A percentile compares a stretch with the other conserved stretches of the same genome.
Evolutionary conservation across 1,284 basidiomycete genomes (phyloP).

Genomic region (Ganoderma multipileum): DNA sequence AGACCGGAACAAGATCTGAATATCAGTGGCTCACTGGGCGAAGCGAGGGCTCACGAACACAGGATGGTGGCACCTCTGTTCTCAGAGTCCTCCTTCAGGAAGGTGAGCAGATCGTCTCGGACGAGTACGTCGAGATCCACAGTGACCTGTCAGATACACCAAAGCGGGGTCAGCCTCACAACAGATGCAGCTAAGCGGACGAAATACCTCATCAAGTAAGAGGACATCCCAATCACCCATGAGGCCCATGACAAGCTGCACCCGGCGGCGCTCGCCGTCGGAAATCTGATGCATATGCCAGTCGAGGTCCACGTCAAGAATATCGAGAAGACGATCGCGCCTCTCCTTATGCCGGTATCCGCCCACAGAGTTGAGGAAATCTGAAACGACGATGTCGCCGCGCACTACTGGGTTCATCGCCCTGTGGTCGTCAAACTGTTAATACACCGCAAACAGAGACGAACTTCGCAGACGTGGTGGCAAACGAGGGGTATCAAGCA

Average conservation of each 20-base stretch:
- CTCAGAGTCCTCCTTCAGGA: constrained; percentile 87
- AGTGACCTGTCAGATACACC: constrained; percentile 68
- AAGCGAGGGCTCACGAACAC: constrained; percentile 58
- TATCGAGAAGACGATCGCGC: constrained; percentile 86
- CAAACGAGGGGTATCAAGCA: neutral
- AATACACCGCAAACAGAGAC: constrained; percentile 4
- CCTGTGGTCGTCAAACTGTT: constrained; percentile 45
- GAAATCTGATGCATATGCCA: constrained; percentile 95
- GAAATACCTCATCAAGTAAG: constrained; percentile 86
- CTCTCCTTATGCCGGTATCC: constrained; percentile 94
- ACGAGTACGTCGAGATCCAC: constrained; percentile 99
- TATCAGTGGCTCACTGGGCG: neutral
- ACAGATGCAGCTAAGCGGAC: neutral
- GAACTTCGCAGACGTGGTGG: neutral
- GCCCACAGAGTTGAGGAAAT: constrained; percentile 94
- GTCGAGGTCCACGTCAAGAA: constrained; percentile 94
- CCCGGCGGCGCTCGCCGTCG: constrained; percentile 93
- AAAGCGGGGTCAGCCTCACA: neutral
- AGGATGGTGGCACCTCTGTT: constrained; percentile 88
- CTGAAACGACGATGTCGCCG: constrained; percentile 86
- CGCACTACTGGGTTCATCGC: constrained; percentile 97
- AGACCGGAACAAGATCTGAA: neutral
- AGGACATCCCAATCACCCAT: constrained; percentile 97
- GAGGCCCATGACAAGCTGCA: constrained; percentile 96
- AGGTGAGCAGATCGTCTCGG: constrained; percentile 87